Evolutionary conservation across 305 asterid species (phyloP).

Genomic region (Rubia occidens): DNA sequence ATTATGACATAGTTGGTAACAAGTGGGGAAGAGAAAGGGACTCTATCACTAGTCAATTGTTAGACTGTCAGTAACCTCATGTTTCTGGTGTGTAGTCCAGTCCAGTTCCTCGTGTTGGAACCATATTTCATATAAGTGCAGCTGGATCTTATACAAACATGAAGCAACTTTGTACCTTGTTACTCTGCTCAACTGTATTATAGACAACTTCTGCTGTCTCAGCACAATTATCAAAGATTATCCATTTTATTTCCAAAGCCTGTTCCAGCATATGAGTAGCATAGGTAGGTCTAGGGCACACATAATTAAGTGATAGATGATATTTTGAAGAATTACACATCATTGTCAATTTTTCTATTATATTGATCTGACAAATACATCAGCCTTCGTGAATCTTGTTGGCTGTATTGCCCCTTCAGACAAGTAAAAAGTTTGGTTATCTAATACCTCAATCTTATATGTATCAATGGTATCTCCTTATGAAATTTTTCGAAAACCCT

Average conservation of each 20-base stretch:
- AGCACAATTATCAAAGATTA: background rate
- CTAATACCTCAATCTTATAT: background rate
- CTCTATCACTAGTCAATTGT: background rate
- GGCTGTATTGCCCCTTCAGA: background rate
- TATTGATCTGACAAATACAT: background rate
- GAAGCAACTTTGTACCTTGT: background rate
- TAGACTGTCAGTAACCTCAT: background rate
- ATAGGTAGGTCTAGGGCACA: background rate
- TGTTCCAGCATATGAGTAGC: background rate
- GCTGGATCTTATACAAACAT: background rate
- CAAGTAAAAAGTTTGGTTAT: background rate
- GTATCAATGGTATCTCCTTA: background rate
- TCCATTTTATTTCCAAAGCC: background rate
- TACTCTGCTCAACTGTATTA: background rate
- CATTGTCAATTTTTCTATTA: background rate
- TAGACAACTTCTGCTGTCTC: background rate
- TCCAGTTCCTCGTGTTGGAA: background rate
- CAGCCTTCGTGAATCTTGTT: background rate
- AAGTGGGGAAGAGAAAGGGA: background rate
- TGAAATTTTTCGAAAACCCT: background rate
- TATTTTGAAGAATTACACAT: background rate
- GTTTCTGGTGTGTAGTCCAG: background rate
- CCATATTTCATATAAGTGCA: background rate
- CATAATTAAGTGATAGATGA: background rate
- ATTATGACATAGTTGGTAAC: background rate